Base-by-base conservation (phyloP, 2,329 filamentous ascomycete genomes). In the Cladosporium phlei region DNA sequence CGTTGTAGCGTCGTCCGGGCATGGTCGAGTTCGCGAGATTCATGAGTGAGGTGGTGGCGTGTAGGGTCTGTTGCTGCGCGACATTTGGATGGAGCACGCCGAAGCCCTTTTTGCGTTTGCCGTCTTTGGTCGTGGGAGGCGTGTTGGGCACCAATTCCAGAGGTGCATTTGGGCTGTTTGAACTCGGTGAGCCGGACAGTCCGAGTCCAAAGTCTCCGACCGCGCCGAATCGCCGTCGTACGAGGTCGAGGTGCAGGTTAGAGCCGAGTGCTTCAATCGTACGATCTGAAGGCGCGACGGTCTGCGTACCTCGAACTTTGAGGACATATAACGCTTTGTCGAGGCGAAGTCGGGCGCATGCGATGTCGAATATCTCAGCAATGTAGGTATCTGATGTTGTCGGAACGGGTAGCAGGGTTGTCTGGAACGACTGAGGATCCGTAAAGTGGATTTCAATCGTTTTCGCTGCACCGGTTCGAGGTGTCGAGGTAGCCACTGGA, bases 331-430 rank as follows among this genome's bases (percentile, higher is more conserved):
- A 80, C 14, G 77, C 84, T 69, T 89, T 88, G 63, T 93, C 88
- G 0, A 93, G 72, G 48, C 86, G 81, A 33, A 88, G 76, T 65
- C 86, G 87, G 32, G 82, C 79, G 63, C 87, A 93, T 2, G 87
- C 83, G 54, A 82, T 75, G 59, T 91, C 86, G 42, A 91, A 80
- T 21, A 93, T 80, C 63, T 93, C 86, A 33, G 85, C 86, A 34
- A 93, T 79, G 62, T 90, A 93, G 22, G 83, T 91, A 55, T 91
- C 86, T 0, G 85, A 88, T 0, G 85, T 90, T 35, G 88, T 86
- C 52, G 86, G 81, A 14, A 90, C 70, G 1, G 82, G 83, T 19
- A 88, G 77, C 69, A 82, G 80, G 59, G 85, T 83, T 0, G 69
- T 69, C n/a, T 85, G 83, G 37, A 86, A 80, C 2, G 60, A 61